A percentile compares a stretch with the other conserved stretches of the same genome.
These are phyloP conservation scores for Mallotus nudiflorus DNA, from an alignment of 345 rosid genomes.

Conservation along the genomic window DNA sequence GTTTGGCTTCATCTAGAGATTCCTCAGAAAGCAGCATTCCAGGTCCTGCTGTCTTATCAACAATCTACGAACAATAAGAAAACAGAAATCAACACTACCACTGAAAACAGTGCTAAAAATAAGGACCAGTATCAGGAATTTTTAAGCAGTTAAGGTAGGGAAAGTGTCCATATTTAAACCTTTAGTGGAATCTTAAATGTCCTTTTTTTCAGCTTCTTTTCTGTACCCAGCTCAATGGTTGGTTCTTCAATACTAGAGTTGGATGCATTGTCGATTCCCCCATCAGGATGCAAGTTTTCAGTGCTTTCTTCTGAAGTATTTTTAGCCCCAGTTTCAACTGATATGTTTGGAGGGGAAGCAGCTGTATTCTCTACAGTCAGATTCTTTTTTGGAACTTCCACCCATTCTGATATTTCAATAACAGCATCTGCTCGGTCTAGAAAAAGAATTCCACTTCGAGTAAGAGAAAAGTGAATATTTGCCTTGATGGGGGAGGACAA, in stretches of 20 bases:
- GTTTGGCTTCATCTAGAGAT: conserved; percentile 63
- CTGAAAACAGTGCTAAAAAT: not conserved
- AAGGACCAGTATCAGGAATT: not conserved
- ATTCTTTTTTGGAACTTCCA: conserved; percentile 86
- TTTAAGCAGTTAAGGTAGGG: conserved; percentile 7
- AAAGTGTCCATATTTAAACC: conserved; percentile 43
- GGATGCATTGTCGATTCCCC: conserved; percentile 36
- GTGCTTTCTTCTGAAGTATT: conserved; percentile 51
- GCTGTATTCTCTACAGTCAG: conserved; percentile 62
- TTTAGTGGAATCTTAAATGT: conserved; percentile 83
- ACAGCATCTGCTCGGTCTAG: conserved; percentile 94
- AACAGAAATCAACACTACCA: not conserved
- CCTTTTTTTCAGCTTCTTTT: conserved; percentile 73
- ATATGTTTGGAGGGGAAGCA: conserved; percentile 47
- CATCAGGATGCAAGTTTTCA: conserved; percentile 50
- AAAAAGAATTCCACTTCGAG: conserved; percentile 86
- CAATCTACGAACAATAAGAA: conserved; percentile 47
- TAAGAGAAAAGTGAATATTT: conserved; percentile 88
- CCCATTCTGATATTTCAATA: conserved; percentile 95
- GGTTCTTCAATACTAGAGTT: conserved; percentile 51
- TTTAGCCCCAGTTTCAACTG: conserved; percentile 51
- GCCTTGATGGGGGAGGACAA: conserved; percentile 92
- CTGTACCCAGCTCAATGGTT: conserved; percentile 52
- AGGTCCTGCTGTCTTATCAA: conserved; percentile 77
- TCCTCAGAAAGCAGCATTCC: conserved; percentile 71